These are phyloP conservation scores for Martensiomyces pterosporus DNA, from an alignment of 192 early-diverging fungal genomes.

Conservation along the genomic window DNA sequence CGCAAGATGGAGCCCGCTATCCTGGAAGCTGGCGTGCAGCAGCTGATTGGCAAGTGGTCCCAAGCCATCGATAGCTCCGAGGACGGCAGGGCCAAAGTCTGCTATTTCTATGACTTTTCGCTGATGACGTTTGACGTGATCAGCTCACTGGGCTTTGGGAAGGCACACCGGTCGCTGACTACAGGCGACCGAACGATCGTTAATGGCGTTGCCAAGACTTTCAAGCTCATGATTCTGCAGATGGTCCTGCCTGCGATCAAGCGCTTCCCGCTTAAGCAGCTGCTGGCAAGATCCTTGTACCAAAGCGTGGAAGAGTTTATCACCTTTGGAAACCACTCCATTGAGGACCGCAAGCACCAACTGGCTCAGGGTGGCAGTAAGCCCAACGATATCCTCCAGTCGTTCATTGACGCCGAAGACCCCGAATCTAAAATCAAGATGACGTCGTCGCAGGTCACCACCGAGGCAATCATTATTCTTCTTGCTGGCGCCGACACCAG, in stretches of 20 bases:
- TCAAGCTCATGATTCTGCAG: constrained; percentile 24
- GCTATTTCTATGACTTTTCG: constrained; percentile 31
- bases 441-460: too few species aligned
- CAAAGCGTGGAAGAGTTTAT: constrained; percentile 14
- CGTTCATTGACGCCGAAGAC: too few species aligned
- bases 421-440: too few species aligned
- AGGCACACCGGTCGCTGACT: constrained; percentile 28
- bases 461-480: constrained; percentile 30
- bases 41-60: constrained; percentile 34
- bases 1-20: too few species aligned
- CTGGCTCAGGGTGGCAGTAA: neutral
- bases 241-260: constrained; percentile 19
- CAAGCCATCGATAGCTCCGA: constrained; percentile 2
- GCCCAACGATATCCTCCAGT: constrained; percentile 36
- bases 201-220: constrained; percentile 25
- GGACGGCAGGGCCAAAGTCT: constrained; percentile 4
- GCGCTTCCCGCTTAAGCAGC: constrained; percentile 5
- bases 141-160: constrained; percentile 34
- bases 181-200: constrained; percentile 24
- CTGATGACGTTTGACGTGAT: constrained; percentile 43
- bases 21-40: constrained; percentile 20
- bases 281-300: constrained; percentile 13
- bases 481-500: too few species aligned
- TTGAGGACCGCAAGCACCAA: constrained; percentile 19
- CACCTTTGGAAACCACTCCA: constrained; percentile 13